These are phyloP conservation scores for Haplographium delicatum DNA, from an alignment of 495 filamentous ascomycete species.

Conservation along the genomic window DNA sequence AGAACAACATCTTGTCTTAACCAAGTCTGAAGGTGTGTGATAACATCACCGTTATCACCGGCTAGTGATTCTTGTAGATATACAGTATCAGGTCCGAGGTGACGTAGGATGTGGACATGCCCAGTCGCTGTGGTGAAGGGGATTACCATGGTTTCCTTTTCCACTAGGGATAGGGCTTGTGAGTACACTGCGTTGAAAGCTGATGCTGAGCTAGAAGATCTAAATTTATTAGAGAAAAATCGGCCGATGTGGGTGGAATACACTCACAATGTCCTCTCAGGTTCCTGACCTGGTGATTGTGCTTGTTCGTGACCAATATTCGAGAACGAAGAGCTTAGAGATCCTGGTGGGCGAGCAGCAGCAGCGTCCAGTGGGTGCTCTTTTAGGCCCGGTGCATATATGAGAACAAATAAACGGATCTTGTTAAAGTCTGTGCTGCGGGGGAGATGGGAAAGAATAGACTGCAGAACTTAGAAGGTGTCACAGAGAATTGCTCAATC, in stretches of 20 bases:
- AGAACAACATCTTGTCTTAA: constrained; percentile 73
- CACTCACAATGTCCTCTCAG: constrained; percentile 48
- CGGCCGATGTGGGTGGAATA: constrained; percentile 21
- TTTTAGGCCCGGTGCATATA: constrained; percentile 78
- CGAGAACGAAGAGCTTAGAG: constrained; percentile 80
- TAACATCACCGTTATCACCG: constrained; percentile 63
- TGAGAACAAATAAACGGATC: constrained; percentile 75
- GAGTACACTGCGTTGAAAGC: constrained; percentile 71
- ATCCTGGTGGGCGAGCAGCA: constrained; percentile 48
- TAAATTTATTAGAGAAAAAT: constrained; percentile 19
- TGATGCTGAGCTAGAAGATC: constrained; percentile 32
- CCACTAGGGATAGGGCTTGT: constrained; percentile 69
- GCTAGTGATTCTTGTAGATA: constrained; percentile 78
- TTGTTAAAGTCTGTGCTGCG: constrained; percentile 61
- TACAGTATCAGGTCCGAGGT: constrained; percentile 73
- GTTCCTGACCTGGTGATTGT: constrained; percentile 59
- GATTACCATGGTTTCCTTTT: constrained; percentile 78
- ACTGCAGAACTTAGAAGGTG: constrained; percentile 43
- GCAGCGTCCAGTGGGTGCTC: constrained; percentile 48
- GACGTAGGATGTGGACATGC: constrained; percentile 76
- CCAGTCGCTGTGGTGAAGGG: constrained; percentile 76
- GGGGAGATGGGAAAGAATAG: constrained; percentile 83
- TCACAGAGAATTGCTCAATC: neutral
- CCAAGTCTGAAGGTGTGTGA: constrained; percentile 74
- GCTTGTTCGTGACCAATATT: constrained; percentile 76